Evolutionary conservation across 23 red algal species (phyloP), one percentile per base, ranked within the genome.

Genomic region (Gracilaria caudata): DNA sequence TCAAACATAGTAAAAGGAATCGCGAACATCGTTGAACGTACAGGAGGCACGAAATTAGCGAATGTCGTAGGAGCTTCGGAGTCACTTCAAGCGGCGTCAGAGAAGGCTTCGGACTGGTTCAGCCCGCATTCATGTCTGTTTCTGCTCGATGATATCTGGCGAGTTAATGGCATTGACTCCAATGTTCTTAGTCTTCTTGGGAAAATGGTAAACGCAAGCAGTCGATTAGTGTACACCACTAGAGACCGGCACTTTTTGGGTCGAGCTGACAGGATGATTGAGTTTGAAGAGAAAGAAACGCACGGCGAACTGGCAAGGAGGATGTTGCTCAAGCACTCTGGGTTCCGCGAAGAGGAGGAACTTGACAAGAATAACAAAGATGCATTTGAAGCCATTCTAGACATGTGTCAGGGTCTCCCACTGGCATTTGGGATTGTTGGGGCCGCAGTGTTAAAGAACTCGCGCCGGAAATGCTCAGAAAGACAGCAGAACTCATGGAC

Each of bases 121-220:
- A 43, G 39, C 28, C 28, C 32, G 17, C 16, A 49, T 30, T 13
- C 43, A 44, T 78, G 73, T 78, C 73, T 78, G 49, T 78, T 78
- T 49, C 34, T 78, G 28, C 13, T 78, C 24, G 73, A 78, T 78
- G 73, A 78, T 43, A 49, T 78, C 49, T 78, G 73, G 73, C 28
- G 36, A 44, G 36, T 9, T 7, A 78, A 51, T 14, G 73, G 73
- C 45, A 78, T 78, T 23, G 49, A 53, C 49, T 53, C 49, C 7
- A 53, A 16, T 16, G 49, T 53, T 53, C 19, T 53, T 53, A 16
- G 49, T 53, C 12, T 53, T 53, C 49, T 53, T 53, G 49, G 49
- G 49, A 53, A 53, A 53, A 53, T 53, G 49, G 49, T 53, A 53
- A 53, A 53, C 49, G 13, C 49, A 53, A 53, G 49, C 49, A 53